phyloP scores from a whole-genome alignment of 2,329 filamentous ascomycete species.

The Botryotinia calthae region DNA sequence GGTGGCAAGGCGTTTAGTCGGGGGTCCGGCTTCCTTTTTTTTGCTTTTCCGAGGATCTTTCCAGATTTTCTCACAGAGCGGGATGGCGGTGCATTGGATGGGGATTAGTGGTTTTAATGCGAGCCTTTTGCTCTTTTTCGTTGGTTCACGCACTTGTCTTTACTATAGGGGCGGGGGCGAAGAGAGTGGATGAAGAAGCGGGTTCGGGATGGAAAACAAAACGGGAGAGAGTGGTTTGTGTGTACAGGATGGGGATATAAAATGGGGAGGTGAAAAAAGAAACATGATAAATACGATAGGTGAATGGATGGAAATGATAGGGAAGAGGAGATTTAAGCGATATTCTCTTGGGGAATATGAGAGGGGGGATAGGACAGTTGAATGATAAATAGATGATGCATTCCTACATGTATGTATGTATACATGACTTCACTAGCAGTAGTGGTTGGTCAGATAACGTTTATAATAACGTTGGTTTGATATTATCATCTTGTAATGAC shows the following conservation, averaged over 20 bases:
- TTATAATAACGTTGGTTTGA: not conserved
- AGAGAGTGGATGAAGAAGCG: not conserved
- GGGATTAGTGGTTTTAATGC: slow-evolving; percentile 4
- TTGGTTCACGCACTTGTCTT: slow-evolving; percentile 10
- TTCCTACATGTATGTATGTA: not conserved
- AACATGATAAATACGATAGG: not conserved
- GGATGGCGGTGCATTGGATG: slow-evolving; percentile 11
- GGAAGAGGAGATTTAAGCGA: not conserved
- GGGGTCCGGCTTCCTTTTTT: not conserved
- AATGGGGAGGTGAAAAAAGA: not conserved
- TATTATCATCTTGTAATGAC: not conserved
- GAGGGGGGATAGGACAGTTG: not conserved
- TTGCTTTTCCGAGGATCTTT: not conserved
- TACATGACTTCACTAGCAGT: slow-evolving; percentile 8
- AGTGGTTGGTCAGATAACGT: not conserved
- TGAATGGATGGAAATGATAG: not conserved
- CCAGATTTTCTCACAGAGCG: not conserved
- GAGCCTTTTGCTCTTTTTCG: slow-evolving; percentile 7
- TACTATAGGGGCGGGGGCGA: not conserved
- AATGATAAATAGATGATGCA: slow-evolving; percentile 1
- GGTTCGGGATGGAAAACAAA: not conserved
- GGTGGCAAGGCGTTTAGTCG: slow-evolving; percentile 10
- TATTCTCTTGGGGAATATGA: not conserved
- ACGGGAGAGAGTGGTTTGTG: not conserved
- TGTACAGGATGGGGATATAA: slow-evolving; percentile 1